phyloP scores from a whole-genome alignment of 306 rosid species.

The Trichosanthes cucumerina region DNA sequence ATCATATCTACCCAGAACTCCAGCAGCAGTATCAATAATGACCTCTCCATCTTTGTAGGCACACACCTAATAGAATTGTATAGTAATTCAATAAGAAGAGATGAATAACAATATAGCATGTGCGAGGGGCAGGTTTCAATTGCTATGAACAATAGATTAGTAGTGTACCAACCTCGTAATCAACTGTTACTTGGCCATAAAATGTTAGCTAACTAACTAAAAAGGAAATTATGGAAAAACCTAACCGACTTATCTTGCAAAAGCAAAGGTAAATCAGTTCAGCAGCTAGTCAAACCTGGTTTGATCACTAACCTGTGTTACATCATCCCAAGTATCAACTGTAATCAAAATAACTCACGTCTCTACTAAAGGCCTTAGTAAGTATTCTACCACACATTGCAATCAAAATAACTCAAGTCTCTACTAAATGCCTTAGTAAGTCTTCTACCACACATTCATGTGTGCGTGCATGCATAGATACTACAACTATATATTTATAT shows the following conservation, averaged over 20 bases:
- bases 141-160: not conserved
- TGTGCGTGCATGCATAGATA: not conserved
- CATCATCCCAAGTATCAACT: not conserved
- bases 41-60: conserved; percentile 98
- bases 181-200: not conserved
- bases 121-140: not conserved
- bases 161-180: not conserved
- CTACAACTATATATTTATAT: not conserved
- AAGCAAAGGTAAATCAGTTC: not conserved
- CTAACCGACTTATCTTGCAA: not conserved
- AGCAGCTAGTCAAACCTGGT: not conserved
- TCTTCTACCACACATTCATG: not conserved
- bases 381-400: not conserved
- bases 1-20: conserved; percentile 93
- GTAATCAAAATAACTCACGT: no score
- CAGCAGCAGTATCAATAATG: conserved; percentile 95
- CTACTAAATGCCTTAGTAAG: not conserved
- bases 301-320: not conserved
- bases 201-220: not conserved
- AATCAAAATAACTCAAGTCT: no score
- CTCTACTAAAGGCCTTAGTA: not conserved
- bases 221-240: not conserved
- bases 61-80: conserved; percentile 50
- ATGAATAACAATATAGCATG: conserved; percentile 2
- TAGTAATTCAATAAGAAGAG: conserved; percentile 8